A percentile compares a stretch with the other conserved stretches of the same genome.
Conservation (phyloP, 208 protist genomes). For the Leishmania arabica region DNA sequence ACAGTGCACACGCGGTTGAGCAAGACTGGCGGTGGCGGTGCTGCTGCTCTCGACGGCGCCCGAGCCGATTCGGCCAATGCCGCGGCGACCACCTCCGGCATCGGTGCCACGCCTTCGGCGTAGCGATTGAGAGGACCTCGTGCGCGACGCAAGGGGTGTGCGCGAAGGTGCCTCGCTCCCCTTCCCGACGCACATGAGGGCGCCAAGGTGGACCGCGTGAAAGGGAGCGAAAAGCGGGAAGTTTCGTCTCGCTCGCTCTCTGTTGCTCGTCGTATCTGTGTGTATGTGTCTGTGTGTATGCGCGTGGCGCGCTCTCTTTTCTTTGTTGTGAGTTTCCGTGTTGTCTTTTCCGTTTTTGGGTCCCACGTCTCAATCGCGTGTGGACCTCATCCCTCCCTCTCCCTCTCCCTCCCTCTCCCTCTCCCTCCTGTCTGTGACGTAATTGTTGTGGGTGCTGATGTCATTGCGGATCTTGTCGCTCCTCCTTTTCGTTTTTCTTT, state of each 20-base stretch:
- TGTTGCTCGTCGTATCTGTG: neutral
- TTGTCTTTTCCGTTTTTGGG: neutral
- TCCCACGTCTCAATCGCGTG: neutral
- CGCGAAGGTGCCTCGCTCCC: neutral
- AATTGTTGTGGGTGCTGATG: neutral
- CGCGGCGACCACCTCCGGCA: neutral
- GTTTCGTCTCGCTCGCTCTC: neutral
- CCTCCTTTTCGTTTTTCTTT: neutral
- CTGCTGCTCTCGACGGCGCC: slow-evolving; percentile 17
- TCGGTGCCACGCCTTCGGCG: slow-evolving; percentile 1
- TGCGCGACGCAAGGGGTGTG: neutral
- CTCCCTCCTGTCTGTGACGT: slow-evolving; percentile 3
- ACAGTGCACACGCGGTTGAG: slow-evolving; percentile 54
- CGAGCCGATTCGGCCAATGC: slow-evolving; percentile 17
- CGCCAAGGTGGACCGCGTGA: neutral
- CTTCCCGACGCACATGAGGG: neutral
- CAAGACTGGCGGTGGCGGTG: slow-evolving; percentile 32
- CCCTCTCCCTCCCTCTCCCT: neutral
- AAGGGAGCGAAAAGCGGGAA: too few species aligned
- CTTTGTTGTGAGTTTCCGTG: neutral
- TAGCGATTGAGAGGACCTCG: neutral
- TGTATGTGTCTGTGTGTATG: too few species aligned
- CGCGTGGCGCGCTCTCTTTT: neutral
- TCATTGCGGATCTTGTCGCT: slow-evolving; percentile 16
- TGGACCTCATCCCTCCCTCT: neutral